Evolutionary conservation across 345 rosid species (phyloP), one percentile per base, ranked within the genome.

Genomic region (Boechera retrofracta): DNA sequence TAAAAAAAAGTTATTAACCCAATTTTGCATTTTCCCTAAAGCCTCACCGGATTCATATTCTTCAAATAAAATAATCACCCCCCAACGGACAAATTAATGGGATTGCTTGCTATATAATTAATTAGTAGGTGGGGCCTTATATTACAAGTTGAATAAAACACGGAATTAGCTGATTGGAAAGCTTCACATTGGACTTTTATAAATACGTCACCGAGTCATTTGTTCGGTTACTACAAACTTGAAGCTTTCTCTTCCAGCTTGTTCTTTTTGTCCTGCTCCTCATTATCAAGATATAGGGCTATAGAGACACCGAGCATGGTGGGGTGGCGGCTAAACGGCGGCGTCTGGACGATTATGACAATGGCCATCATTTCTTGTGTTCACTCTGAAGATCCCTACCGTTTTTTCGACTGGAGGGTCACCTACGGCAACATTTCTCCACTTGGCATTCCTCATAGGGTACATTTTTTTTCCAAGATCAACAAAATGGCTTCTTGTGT

Each of bases 361-460:
- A 65, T 67, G 54, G 18, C 15, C 53, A 58, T 66, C 60, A 21
- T 62, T 67, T 67, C 74, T 52, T 48, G 7, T 53, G 93, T 70
- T 28, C 64, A 57, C 9, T 85, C 86, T 53, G 98, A 81, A 74
- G 91, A 87, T 61, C 98, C 95, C 1, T 84, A 86, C 57, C 49
- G 92, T 13, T 88, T 56, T 74, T 87, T 85, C 86, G 83, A 84
- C 29, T 93, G 98, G 97, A 86, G 87, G 15, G 77, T 93, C 77
- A 87, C 89, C 33, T 91, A 89, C 41, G 95, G 97, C 65, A 83
- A 83, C 81, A 79, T 83, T 69, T 81, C 87, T 24, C 97, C 98
- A 15, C 71, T 88, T 59, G 91, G 92, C 12, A 70, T 80, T 67
- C 89, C 92, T 18, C 93, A 88, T 47, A 86, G 78, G 74, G 82